Percentiles rank a stretch among this genome's conserved stretches.
Evolutionary conservation across 768 basidiomycete genomes (phyloP).

Genomic region (Russula brevipes): DNA sequence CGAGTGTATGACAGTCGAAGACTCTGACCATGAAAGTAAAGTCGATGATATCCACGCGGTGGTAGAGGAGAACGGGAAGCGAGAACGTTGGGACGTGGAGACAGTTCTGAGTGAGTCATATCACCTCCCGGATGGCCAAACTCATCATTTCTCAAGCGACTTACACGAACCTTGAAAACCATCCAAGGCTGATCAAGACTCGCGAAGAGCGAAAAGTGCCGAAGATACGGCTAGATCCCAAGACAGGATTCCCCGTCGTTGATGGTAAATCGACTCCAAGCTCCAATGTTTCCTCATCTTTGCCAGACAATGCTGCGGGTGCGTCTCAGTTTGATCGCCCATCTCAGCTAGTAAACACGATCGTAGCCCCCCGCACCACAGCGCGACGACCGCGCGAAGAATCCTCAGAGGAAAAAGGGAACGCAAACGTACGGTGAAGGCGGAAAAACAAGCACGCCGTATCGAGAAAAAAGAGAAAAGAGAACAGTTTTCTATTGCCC

Average conservation of each 20-base stretch:
- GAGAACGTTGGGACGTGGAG: constrained; percentile 93
- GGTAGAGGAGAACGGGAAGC: constrained; percentile 46
- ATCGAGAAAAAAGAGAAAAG: constrained; percentile 62
- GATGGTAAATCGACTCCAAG: constrained; percentile 27
- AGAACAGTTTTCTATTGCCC: constrained; percentile 58
- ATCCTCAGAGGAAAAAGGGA: constrained; percentile 64
- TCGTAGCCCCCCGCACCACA: constrained; percentile 41
- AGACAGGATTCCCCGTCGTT: constrained; percentile 69
- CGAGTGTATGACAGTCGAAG: constrained; percentile 46
- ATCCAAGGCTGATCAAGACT: constrained; percentile 80
- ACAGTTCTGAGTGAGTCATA: constrained; percentile 77
- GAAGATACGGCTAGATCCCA: constrained; percentile 67
- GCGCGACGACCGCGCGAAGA: constrained; percentile 71
- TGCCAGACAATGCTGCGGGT: constrained; percentile 2
- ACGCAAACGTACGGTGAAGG: constrained; percentile 66
- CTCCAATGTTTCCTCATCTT: constrained; percentile 22
- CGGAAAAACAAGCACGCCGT: constrained; percentile 57
- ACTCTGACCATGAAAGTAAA: constrained; percentile 42
- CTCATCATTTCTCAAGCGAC: constrained; percentile 53
- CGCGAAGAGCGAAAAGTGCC: constrained; percentile 49
- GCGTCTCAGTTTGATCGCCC: neutral
- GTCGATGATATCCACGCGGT: constrained; percentile 42
- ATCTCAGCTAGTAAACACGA: constrained; percentile 28
- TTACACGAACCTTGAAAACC: constrained; percentile 96
- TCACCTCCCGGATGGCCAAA: neutral